Conservation (phyloP, 2,329 filamentous ascomycete genomes). For the Pestalotiopsis sp. region DNA sequence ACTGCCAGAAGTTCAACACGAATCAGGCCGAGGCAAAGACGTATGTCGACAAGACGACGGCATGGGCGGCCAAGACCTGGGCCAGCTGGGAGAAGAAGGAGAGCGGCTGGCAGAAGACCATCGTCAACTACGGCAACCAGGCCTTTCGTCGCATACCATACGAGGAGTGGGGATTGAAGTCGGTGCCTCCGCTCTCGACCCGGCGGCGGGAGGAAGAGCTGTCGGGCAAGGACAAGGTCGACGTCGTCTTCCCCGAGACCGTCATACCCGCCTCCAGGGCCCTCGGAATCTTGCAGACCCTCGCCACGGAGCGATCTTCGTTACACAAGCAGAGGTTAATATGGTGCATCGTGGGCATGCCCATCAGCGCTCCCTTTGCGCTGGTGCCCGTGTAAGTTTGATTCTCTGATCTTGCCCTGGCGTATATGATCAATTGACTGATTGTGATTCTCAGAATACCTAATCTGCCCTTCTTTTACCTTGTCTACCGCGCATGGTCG, state of each 20-base stretch:
- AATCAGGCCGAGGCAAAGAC: constrained; percentile 53
- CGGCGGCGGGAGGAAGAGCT: constrained; percentile 64
- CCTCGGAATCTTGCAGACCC: constrained; percentile 60
- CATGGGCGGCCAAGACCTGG: constrained; percentile 77
- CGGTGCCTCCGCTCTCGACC: constrained; percentile 77
- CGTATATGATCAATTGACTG: constrained; percentile 13
- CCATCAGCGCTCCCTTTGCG: constrained; percentile 78
- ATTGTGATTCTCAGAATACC: constrained; percentile 61
- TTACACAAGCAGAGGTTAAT: constrained; percentile 76
- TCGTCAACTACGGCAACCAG: constrained; percentile 84
- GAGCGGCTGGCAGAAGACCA: constrained; percentile 81
- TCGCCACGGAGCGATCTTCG: constrained; percentile 79
- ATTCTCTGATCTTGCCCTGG: neutral
- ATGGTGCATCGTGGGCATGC: constrained; percentile 81
- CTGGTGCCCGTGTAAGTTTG: constrained; percentile 77
- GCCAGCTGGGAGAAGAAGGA: constrained; percentile 83
- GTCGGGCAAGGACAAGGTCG: constrained; percentile 62
- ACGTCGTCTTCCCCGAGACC: constrained; percentile 74
- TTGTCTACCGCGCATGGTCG: constrained; percentile 87
- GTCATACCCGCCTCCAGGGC: constrained; percentile 67
- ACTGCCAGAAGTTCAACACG: constrained; percentile 75
- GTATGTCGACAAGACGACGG: constrained; percentile 67
- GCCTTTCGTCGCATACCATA: constrained; percentile 86
- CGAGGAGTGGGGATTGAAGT: constrained; percentile 98
- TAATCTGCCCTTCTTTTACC: constrained; percentile 96